phyloP scores from a whole-genome alignment of 805 yeast species.

The Myxozyma vanderwaltii region DNA sequence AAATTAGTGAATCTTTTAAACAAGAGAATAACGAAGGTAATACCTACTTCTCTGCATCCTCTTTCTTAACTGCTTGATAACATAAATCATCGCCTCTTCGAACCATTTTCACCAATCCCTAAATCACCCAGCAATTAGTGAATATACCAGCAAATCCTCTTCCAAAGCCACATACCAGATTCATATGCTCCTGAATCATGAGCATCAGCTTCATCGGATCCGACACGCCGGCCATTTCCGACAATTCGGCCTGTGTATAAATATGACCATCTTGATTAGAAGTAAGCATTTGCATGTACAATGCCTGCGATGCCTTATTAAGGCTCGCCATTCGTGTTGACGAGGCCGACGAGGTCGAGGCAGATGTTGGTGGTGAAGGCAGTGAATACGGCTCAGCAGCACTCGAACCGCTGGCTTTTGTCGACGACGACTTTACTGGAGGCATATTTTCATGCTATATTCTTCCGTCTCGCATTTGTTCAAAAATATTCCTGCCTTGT shows the following conservation, averaged over 20 bases:
- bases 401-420: conserved; percentile 8
- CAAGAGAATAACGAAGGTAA: background rate
- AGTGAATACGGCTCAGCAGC: conserved; percentile 13
- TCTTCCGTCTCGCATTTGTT: background rate
- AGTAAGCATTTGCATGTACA: conserved; percentile 29
- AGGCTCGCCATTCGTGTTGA: conserved; percentile 18
- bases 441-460: conserved; percentile 13
- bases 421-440: conserved; percentile 10
- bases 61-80: conserved; percentile 71
- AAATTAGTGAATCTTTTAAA: background rate
- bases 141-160: too few relatives aligned
- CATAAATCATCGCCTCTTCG: conserved; percentile 62
- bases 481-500: background rate
- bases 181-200: conserved; percentile 51
- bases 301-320: conserved; percentile 20
- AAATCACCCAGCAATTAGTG: conserved; percentile 53
- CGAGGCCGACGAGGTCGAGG: conserved; percentile 3
- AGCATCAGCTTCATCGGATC: conserved; percentile 49
- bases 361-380: conserved; percentile 14
- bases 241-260: conserved; percentile 71
- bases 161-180: conserved; percentile 42
- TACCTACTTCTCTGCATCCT: conserved; percentile 59
- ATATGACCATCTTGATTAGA: conserved; percentile 47
- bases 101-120: conserved; percentile 66
- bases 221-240: conserved; percentile 49